Percentiles rank a stretch among this genome's conserved stretches.
Evolutionary conservation across 2,329 filamentous ascomycete genomes (phyloP).

Genomic region (Verticillium nubilum): DNA sequence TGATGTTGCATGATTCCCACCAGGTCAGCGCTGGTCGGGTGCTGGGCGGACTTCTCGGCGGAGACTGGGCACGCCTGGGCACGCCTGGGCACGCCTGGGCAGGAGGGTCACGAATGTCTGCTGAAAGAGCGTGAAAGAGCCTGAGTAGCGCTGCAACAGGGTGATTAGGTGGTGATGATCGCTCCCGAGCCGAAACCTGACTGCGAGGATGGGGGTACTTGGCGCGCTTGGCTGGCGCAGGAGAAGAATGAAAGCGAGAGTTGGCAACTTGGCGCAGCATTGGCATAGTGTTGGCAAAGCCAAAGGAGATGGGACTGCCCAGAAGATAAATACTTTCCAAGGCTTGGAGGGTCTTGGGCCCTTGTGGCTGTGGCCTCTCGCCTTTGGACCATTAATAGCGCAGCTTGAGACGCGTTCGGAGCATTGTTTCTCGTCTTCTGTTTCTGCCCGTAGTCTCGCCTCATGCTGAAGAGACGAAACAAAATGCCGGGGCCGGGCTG

Average conservation of each 20-base stretch:
- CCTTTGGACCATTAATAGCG: neutral
- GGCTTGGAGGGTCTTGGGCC: neutral
- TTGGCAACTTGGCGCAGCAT: neutral
- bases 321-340: conserved; percentile 2
- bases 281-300: neutral
- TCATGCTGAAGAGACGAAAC: neutral
- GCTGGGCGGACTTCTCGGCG: neutral
- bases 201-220: neutral
- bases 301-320: neutral
- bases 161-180: neutral
- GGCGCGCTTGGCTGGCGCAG: conserved; percentile 2
- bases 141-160: neutral
- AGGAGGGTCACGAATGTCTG: neutral
- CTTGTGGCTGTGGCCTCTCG: neutral
- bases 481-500: neutral
- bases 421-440: neutral
- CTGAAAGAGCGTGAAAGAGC: neutral
- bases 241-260: neutral
- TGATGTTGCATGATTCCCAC: neutral
- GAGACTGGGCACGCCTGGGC: neutral
- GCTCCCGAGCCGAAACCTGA: neutral
- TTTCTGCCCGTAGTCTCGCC: neutral
- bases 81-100: neutral
- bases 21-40: neutral
- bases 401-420: neutral